Conservation (phyloP, 371 early-diverging fungal genomes). For the Mortierella sp. region DNA sequence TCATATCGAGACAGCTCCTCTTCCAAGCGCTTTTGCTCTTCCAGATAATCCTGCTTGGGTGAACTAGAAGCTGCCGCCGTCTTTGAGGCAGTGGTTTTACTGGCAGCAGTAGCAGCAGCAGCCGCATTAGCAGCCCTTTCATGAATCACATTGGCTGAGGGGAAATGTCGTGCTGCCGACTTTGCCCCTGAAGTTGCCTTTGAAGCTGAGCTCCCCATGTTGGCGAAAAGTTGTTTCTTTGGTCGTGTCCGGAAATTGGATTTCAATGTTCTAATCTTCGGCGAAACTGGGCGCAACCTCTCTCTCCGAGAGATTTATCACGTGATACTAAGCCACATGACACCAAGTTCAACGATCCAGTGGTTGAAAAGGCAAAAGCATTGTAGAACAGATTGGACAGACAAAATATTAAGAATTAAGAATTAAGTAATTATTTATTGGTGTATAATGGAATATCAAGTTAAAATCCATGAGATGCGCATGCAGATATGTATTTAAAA, state of each 20-base stretch:
- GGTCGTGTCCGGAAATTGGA: background rate
- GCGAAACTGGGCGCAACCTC: background rate
- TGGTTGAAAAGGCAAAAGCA: too few species aligned
- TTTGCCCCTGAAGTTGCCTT: slow-evolving; percentile 44
- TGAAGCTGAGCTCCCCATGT: slow-evolving; percentile 50
- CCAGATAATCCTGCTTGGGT: slow-evolving; percentile 43
- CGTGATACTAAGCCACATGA: background rate
- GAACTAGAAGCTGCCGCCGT: slow-evolving; percentile 17
- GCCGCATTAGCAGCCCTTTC: slow-evolving; percentile 29
- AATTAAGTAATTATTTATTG: too few species aligned
- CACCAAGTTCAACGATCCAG: too few species aligned
- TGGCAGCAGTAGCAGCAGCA: slow-evolving; percentile 8
- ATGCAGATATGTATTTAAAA: background rate
- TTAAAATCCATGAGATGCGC: background rate
- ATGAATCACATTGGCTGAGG: slow-evolving; percentile 34
- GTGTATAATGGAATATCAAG: background rate
- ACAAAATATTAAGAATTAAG: background rate
- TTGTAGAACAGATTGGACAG: too few species aligned
- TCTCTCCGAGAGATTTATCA: background rate
- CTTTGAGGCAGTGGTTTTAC: background rate
- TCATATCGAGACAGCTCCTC: slow-evolving; percentile 42
- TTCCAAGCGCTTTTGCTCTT: slow-evolving; percentile 35
- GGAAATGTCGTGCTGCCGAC: slow-evolving; percentile 48
- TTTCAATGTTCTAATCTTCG: background rate
- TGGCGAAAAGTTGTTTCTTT: background rate